Percentiles rank a stretch among this genome's conserved stretches.
These are phyloP conservation scores for Gymnopilus junonius DNA, from an alignment of 768 basidiomycete genomes.

Conservation along the genomic window DNA sequence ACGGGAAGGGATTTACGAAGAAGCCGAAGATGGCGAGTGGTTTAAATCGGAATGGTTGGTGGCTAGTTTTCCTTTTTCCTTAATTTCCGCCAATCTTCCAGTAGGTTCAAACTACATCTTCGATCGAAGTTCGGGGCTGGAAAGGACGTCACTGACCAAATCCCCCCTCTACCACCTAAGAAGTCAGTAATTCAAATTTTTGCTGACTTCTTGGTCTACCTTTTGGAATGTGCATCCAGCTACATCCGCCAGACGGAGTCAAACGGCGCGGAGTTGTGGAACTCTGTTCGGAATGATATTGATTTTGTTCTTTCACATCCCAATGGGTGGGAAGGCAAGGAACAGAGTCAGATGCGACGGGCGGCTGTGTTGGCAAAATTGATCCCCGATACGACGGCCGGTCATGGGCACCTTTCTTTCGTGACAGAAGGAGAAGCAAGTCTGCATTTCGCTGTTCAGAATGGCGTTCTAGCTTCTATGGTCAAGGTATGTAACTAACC, in stretches of 20 bases:
- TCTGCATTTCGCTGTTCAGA: slow-evolving; percentile 48
- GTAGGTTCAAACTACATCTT: slow-evolving; percentile 39
- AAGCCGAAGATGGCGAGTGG: slow-evolving; percentile 48
- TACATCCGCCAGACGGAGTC: slow-evolving; percentile 50
- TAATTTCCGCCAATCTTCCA: not conserved
- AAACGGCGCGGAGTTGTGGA: slow-evolving; percentile 45
- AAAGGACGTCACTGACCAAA: slow-evolving; percentile 30
- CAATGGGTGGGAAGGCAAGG: slow-evolving; percentile 46
- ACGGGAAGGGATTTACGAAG: slow-evolving; percentile 40
- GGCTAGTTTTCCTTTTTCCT: not conserved
- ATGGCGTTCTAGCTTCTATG: slow-evolving; percentile 29
- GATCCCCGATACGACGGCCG: slow-evolving; percentile 36
- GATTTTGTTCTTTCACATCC: slow-evolving; percentile 48
- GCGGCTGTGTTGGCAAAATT: slow-evolving; percentile 46
- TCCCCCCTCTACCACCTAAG: slow-evolving; percentile 45
- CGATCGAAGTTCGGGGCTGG: slow-evolving; percentile 21
- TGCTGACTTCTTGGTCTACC: slow-evolving; percentile 52
- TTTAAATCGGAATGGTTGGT: slow-evolving; percentile 44
- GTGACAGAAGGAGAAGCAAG: slow-evolving; percentile 59
- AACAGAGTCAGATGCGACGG: slow-evolving; percentile 45
- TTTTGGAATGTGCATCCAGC: slow-evolving; percentile 42
- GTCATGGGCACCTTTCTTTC: slow-evolving; percentile 41
- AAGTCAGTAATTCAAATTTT: slow-evolving; percentile 47
- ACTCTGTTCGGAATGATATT: slow-evolving; percentile 37
- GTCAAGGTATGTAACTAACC: not conserved